phyloP scores from a whole-genome alignment of 2,329 filamentous ascomycete species.

The Xylariaceae sp. region DNA sequence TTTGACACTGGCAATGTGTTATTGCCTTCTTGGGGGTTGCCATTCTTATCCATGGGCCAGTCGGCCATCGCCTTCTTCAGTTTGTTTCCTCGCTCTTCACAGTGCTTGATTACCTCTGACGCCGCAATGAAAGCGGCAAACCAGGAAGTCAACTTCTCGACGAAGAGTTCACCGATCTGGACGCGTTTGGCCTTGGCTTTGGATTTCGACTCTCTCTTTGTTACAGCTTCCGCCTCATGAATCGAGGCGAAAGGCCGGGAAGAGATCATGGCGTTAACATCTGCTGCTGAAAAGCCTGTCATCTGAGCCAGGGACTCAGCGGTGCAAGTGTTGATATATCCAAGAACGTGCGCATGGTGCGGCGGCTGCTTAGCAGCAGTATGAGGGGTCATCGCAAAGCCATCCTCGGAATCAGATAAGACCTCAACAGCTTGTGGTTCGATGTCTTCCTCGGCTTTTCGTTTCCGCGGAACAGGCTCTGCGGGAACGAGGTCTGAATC shows the following conservation, averaged over 20 bases:
- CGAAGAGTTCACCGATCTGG: conserved; percentile 30
- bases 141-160: conserved; percentile 40
- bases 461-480: conserved; percentile 18
- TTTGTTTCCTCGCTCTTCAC: conserved; percentile 43
- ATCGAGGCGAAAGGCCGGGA: conserved; percentile 36
- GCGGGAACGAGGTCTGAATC: conserved; percentile 1
- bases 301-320: conserved; percentile 74
- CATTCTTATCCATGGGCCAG: conserved; percentile 31
- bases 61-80: conserved; percentile 26
- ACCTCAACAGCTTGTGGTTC: conserved; percentile 11
- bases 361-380: neutral
- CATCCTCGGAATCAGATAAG: neutral
- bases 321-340: conserved; percentile 77
- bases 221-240: conserved; percentile 60
- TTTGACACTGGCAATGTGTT: conserved; percentile 41
- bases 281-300: conserved; percentile 64
- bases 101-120: conserved; percentile 35
- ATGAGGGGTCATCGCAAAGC: neutral
- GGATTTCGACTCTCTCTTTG: conserved; percentile 31
- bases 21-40: conserved; percentile 32
- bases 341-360: conserved; percentile 54
- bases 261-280: conserved; percentile 50
- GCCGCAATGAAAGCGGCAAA: conserved; percentile 42
- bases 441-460: conserved; percentile 21
- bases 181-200: conserved; percentile 31